A percentile compares a stretch with the other conserved stretches of the same genome.
Conservation (phyloP, 2,329 filamentous ascomycete species). For the Ophiognomonia clavigignenti-juglandacearum region DNA sequence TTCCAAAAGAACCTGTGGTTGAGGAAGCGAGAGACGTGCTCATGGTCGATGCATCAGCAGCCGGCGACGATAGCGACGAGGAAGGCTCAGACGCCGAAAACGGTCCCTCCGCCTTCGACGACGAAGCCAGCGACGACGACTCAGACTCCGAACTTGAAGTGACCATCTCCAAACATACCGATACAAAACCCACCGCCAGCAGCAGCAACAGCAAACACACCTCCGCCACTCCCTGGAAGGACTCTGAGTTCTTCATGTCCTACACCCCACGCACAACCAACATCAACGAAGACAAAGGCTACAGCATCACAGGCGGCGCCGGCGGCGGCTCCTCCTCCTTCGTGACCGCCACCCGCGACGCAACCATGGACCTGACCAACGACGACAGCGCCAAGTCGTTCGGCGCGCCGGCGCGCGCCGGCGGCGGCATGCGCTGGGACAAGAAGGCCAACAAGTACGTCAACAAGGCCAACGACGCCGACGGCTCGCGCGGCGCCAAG, state of each 20-base stretch:
- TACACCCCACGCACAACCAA: constrained; percentile 82
- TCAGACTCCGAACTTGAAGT: constrained; percentile 62
- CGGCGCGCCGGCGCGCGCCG: constrained; percentile 66
- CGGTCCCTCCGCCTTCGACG: constrained; percentile 30
- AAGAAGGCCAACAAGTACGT: constrained; percentile 97
- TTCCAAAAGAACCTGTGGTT: constrained; percentile 31
- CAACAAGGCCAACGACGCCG: constrained; percentile 84
- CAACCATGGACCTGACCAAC: constrained; percentile 87
- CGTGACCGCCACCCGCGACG: constrained; percentile 78
- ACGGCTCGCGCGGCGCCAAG: constrained; percentile 68
- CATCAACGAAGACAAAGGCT: constrained; percentile 82
- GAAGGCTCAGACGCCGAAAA: constrained; percentile 34
- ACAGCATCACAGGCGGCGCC: constrained; percentile 85
- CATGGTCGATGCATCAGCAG: constrained; percentile 25
- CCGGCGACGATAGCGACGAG: constrained; percentile 18
- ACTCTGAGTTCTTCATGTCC: constrained; percentile 92
- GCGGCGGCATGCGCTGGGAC: constrained; percentile 85
- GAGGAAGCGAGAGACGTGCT: constrained; percentile 29
- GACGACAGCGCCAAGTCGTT: constrained; percentile 81
- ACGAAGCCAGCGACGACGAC: constrained; percentile 54
- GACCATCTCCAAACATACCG: constrained; percentile 58
- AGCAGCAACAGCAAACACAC: constrained; percentile 40
- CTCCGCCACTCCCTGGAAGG: constrained; percentile 61
- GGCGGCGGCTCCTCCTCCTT: constrained; percentile 73
- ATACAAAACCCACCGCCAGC: too few species aligned